A percentile compares a stretch with the other conserved stretches of the same genome.
These are phyloP conservation scores for Aspergillus funiculosus DNA, from an alignment of 495 filamentous ascomycete species.

Conservation along the genomic window DNA sequence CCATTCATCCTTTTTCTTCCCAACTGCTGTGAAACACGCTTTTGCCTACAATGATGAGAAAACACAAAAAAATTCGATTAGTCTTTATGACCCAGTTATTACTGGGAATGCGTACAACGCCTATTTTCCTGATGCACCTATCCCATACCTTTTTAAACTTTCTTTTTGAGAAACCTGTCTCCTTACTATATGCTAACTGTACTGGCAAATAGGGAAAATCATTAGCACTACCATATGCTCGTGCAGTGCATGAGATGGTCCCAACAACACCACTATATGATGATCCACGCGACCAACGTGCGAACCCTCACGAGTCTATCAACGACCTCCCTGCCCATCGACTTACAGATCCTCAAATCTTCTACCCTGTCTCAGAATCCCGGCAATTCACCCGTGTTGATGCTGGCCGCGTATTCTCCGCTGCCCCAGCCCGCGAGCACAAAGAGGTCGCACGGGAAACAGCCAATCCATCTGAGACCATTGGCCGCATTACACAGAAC, in stretches of 20 bases:
- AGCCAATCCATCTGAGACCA: slow-evolving; percentile 28
- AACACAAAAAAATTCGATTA: slow-evolving; percentile 82
- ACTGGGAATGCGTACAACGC: slow-evolving; percentile 63
- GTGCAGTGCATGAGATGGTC: slow-evolving; percentile 74
- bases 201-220: slow-evolving; percentile 60
- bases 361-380: slow-evolving; percentile 85
- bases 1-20: slow-evolving; percentile 19
- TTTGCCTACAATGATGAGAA: slow-evolving; percentile 60
- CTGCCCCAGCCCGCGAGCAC: slow-evolving; percentile 35
- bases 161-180: slow-evolving; percentile 1
- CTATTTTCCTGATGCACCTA: slow-evolving; percentile 28
- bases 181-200: slow-evolving; percentile 12
- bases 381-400: slow-evolving; percentile 82
- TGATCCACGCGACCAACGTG: slow-evolving; percentile 14
- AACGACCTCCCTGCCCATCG: slow-evolving; percentile 86
- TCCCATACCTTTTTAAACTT: slow-evolving; percentile 5
- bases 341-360: slow-evolving; percentile 74
- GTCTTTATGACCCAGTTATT: slow-evolving; percentile 85
- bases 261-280: slow-evolving; percentile 48
- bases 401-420: slow-evolving; percentile 76
- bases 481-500: slow-evolving; percentile 24
- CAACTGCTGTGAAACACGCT: slow-evolving; percentile 1
- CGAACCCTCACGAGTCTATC: slow-evolving; percentile 67
- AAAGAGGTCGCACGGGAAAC: slow-evolving; percentile 16
- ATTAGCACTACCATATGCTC: slow-evolving; percentile 68